Conservation (phyloP, 768 basidiomycete genomes). For the Dendrothele bispora region DNA sequence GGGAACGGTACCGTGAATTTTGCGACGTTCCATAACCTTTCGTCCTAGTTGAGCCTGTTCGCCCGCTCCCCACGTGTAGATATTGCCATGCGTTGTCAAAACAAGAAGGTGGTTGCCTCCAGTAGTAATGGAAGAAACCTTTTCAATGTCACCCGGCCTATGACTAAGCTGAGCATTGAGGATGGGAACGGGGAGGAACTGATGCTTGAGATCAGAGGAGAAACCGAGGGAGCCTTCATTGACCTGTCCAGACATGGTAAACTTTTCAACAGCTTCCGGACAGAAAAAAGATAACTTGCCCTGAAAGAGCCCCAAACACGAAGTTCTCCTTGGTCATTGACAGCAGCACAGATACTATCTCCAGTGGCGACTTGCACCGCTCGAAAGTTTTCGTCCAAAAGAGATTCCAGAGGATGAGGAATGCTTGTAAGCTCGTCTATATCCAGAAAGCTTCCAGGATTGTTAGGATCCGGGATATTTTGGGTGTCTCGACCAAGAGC, state of each 20-base stretch:
- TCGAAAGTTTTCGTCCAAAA: slow-evolving; percentile 80
- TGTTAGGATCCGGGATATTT: slow-evolving; percentile 57
- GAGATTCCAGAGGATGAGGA: slow-evolving; percentile 65
- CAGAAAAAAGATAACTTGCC: slow-evolving; percentile 44
- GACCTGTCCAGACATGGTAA: slow-evolving; percentile 39
- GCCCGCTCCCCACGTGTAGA: slow-evolving; percentile 89
- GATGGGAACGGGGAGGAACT: slow-evolving; percentile 64
- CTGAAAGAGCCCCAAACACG: slow-evolving; percentile 90
- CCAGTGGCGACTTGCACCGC: slow-evolving; percentile 83
- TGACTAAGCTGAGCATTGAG: slow-evolving; percentile 48
- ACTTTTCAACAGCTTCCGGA: slow-evolving; percentile 2
- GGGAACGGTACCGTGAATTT: slow-evolving; percentile 86
- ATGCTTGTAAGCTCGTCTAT: slow-evolving; percentile 52
- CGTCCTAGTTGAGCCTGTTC: slow-evolving; percentile 92
- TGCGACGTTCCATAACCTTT: slow-evolving; percentile 83
- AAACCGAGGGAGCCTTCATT: slow-evolving; percentile 87
- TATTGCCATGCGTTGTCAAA: slow-evolving; percentile 82
- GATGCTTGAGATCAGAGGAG: slow-evolving; percentile 61
- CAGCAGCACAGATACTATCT: slow-evolving; percentile 85
- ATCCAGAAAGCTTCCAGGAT: slow-evolving; percentile 57
- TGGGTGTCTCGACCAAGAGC: slow-evolving; percentile 72
- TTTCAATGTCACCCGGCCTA: slow-evolving; percentile 66
- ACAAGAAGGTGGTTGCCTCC: slow-evolving; percentile 91
- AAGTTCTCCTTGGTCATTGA: slow-evolving; percentile 77
- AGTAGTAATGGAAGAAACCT: slow-evolving; percentile 71